Conservation (phyloP, 306 rosid species). For the Casuarina equisetifolia region DNA sequence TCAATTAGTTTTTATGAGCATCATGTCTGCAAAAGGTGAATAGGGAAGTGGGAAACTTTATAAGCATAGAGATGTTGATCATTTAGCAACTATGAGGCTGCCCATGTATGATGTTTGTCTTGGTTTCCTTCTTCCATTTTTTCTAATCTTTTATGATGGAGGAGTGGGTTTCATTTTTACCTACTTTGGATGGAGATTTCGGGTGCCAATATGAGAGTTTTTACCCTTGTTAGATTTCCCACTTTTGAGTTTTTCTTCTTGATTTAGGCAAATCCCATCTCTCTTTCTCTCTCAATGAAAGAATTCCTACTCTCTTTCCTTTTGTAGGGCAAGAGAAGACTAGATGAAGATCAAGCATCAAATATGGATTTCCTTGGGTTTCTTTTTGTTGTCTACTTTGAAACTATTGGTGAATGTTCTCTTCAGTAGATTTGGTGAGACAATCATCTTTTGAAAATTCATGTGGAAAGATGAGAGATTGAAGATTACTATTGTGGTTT, state of each 20-base stretch:
- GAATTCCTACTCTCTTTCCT: conserved; percentile 55
- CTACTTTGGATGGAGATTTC: not conserved
- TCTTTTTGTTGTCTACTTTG: conserved; percentile 46
- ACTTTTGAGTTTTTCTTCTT: conserved; percentile 3
- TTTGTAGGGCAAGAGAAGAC: conserved; percentile 88
- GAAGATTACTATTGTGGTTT: conserved; percentile 12
- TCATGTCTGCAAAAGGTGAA: not conserved
- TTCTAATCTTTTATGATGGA: not conserved
- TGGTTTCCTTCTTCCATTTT: not conserved
- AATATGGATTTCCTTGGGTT: conserved; percentile 55
- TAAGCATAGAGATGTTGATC: not conserved
- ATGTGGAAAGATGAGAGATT: conserved; percentile 22
- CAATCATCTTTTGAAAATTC: conserved; percentile 26
- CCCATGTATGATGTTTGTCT: not conserved
- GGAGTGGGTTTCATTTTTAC: not conserved
- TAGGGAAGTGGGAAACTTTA: not conserved
- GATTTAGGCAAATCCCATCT: conserved; percentile 30
- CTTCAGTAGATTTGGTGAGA: conserved; percentile 44
- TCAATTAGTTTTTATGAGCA: not conserved
- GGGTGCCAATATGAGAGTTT: not conserved
- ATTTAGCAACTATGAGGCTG: not conserved
- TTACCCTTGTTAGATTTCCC: not conserved
- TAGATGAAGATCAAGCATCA: conserved; percentile 81
- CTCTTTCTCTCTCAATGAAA: conserved; percentile 49
- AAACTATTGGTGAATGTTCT: conserved; percentile 41